Conservation (phyloP, 202 grass and related monocot genomes). For the Panicum hallii region DNA sequence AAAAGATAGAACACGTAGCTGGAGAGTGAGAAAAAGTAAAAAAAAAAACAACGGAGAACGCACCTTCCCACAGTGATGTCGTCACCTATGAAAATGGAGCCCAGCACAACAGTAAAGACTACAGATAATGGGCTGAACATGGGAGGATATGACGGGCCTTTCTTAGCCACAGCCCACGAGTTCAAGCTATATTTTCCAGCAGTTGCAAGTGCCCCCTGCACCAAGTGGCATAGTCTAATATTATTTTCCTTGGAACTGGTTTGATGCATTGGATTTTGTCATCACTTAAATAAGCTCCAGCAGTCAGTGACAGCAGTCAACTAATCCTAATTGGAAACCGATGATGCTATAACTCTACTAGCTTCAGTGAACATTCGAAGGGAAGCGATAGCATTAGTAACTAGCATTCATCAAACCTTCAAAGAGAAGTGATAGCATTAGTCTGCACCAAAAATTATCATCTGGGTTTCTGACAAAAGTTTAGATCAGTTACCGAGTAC, state of each 20-base stretch:
- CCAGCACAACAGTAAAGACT: slow-evolving; percentile 55
- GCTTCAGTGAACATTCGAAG: too few relatives aligned
- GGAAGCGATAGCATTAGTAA: too few relatives aligned
- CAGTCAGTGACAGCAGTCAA: neutral
- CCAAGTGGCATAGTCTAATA: neutral
- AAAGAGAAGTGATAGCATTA: neutral
- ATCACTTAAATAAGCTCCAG: neutral
- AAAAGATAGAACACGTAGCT: neutral
- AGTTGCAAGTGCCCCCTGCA: slow-evolving; percentile 46
- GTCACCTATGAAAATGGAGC: slow-evolving; percentile 46
- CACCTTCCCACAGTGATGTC: slow-evolving; percentile 57
- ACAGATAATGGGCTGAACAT: slow-evolving; percentile 58
- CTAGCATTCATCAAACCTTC: neutral
- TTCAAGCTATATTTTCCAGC: slow-evolving; percentile 54
- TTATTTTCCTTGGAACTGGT: neutral
- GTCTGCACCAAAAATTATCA: neutral
- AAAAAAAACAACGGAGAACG: neutral
- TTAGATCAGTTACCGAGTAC: slow-evolving; percentile 46
- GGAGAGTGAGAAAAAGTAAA: neutral
- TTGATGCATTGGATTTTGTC: neutral
- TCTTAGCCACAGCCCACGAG: slow-evolving; percentile 52
- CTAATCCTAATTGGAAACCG: neutral
- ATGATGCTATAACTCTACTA: too few relatives aligned
- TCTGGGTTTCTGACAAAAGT: neutral
- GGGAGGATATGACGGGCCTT: slow-evolving; percentile 55